Percentiles rank a stretch among this genome's conserved stretches.
phyloP scores from a whole-genome alignment of 1,139 yeast genomes.

The Suhomyces maxii region DNA sequence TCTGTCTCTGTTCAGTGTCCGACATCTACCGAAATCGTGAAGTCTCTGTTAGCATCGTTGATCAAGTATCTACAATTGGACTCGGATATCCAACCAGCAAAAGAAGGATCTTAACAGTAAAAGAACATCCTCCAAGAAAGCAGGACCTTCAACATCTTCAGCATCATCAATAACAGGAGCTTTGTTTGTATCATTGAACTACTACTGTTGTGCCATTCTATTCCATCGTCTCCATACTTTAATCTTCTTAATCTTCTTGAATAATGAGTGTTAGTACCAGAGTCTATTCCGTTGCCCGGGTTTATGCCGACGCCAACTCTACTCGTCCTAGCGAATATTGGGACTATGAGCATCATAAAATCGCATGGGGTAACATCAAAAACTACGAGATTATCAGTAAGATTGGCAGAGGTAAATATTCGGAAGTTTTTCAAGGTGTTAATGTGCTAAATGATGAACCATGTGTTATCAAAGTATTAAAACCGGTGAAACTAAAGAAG shows the following conservation, averaged over 20 bases:
- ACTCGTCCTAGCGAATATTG: conserved; percentile 83
- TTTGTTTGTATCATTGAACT: neutral
- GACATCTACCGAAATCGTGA: no score
- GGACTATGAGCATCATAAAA: conserved; percentile 81
- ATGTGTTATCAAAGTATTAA: conserved; percentile 71
- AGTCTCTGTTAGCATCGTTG: no score
- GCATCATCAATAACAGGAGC: no score
- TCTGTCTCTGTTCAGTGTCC: no score
- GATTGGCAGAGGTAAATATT: conserved; percentile 96
- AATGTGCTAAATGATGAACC: conserved; percentile 48
- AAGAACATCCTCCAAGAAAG: no score
- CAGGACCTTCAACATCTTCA: no score
- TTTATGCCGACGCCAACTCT: conserved; percentile 83
- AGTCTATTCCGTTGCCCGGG: conserved; percentile 75
- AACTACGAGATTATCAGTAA: conserved; percentile 89
- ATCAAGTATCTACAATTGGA: no score
- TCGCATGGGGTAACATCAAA: conserved; percentile 70
- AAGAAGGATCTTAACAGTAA: no score
- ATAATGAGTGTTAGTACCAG: conserved; percentile 32
- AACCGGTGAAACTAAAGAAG: conserved; percentile 79
- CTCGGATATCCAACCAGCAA: no score
- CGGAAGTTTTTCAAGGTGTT: conserved; percentile 86
- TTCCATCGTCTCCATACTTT: neutral
- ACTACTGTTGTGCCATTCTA: neutral
- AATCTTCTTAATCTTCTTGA: neutral